Evolutionary conservation across 225 moss, liverwort and hornwort species (phyloP).

Genomic region (Asterella californica): DNA sequence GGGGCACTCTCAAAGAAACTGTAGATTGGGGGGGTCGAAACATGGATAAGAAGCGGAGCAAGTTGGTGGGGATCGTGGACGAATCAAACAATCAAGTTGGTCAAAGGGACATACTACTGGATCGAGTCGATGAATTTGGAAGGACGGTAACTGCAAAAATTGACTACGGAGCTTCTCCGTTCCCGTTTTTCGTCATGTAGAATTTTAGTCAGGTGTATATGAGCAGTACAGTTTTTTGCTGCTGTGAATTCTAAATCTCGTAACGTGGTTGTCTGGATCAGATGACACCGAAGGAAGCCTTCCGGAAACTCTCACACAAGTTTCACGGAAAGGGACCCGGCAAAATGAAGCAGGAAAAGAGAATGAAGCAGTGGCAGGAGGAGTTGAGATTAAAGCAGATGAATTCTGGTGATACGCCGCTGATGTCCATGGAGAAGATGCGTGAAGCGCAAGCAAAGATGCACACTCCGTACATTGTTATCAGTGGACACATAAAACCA

Average conservation of each 20-base stretch:
- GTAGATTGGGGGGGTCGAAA: constrained; percentile 99
- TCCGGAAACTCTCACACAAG: constrained; percentile 98
- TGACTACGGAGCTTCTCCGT: not conserved
- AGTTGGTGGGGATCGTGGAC: constrained; percentile 91
- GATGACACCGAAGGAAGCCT: constrained; percentile 99
- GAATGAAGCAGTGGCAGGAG: constrained; percentile 95
- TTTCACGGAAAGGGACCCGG: constrained; percentile 99
- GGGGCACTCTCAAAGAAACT: constrained; percentile 94
- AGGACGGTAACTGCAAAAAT: constrained; percentile 59
- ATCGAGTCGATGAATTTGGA: constrained; percentile 97
- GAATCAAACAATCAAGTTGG: constrained; percentile 93
- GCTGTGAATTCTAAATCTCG: not conserved
- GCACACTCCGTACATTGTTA: constrained; percentile 92
- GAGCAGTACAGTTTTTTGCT: not conserved
- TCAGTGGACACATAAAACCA: constrained; percentile 99
- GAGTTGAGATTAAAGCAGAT: constrained; percentile 96
- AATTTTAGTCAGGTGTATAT: not conserved
- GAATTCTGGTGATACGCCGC: constrained; percentile 98
- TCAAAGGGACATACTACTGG: constrained; percentile 90
- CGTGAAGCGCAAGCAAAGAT: constrained; percentile 94
- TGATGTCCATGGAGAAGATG: constrained; percentile 99
- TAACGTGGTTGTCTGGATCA: constrained; percentile 22
- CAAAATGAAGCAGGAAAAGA: constrained; percentile 99
- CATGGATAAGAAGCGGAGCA: constrained; percentile 99
- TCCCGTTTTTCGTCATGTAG: not conserved